These are phyloP conservation scores for Besnoitia besnoiti DNA, from an alignment of 169 alveolate genomes.

Conservation along the genomic window DNA sequence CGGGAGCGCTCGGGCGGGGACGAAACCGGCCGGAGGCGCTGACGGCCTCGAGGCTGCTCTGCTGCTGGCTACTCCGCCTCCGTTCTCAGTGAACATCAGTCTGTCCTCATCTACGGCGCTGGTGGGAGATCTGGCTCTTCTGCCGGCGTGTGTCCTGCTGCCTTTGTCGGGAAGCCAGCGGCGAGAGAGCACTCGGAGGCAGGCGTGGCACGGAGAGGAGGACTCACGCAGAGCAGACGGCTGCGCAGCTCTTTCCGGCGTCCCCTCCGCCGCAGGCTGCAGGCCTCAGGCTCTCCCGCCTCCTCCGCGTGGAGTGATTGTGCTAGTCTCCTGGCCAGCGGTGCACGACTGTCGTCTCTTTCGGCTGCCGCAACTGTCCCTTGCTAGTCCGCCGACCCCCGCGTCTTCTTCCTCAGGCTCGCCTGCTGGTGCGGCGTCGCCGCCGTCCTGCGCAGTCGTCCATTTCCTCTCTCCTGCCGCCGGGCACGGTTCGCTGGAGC, in stretches of 20 bases:
- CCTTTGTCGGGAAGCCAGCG: background rate
- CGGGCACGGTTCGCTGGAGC: no score
- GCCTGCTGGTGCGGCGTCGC: background rate
- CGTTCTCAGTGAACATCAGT: background rate
- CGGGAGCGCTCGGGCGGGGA: background rate
- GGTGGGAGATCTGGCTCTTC: background rate
- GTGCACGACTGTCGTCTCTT: background rate
- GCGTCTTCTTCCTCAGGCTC: background rate
- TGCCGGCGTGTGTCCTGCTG: background rate
- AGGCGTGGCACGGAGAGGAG: no score
- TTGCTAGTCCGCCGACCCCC: background rate
- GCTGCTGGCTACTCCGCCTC: background rate
- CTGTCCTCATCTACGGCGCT: background rate
- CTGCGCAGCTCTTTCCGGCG: no score
- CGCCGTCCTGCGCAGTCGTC: background rate
- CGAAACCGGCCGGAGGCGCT: background rate
- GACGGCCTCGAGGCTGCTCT: background rate
- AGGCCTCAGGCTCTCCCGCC: no score
- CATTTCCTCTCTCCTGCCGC: no score
- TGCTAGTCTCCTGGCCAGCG: constrained; percentile 6
- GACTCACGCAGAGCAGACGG: no score
- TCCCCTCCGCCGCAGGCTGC: no score
- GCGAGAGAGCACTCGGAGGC: no score
- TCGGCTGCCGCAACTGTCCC: background rate
- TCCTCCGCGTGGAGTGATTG: no score